Evolutionary conservation across 2,329 filamentous ascomycete species (phyloP).

Genomic region (Calonectria leucothoes): DNA sequence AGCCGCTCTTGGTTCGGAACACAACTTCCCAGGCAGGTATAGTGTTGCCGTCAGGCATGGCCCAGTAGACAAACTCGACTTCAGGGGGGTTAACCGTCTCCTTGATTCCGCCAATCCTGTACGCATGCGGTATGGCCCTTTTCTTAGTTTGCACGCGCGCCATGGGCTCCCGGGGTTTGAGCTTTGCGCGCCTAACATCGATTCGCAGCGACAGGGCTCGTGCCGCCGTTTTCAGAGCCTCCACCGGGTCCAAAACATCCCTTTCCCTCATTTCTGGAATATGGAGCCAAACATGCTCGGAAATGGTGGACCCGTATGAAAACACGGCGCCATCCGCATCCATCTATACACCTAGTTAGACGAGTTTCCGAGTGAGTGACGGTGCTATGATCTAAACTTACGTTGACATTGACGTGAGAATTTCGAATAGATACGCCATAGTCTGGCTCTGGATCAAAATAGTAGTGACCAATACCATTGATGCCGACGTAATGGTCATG

Average conservation of each 20-base stretch:
- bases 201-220: background rate
- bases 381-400: background rate
- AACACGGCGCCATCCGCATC: background rate
- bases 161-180: background rate
- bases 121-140: background rate
- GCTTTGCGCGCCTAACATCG: background rate
- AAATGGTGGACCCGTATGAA: background rate
- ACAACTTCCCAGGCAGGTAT: background rate
- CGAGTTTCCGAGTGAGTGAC: fast-evolving
- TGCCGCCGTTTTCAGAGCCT: background rate
- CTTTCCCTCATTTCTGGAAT: background rate
- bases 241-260: background rate
- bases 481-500: background rate
- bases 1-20: background rate
- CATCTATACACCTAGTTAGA: background rate
- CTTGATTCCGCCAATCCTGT: background rate
- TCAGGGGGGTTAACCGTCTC: background rate
- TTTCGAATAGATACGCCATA: background rate
- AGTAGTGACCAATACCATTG: background rate
- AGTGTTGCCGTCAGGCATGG: background rate
- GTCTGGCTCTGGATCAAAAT: background rate
- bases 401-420: background rate
- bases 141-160: background rate
- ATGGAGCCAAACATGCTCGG: background rate
- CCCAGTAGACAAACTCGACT: background rate